Evolutionary conservation across 768 basidiomycete genomes (phyloP), one percentile per base, ranked within the genome.

Genomic region (Pleurotus platypus): DNA sequence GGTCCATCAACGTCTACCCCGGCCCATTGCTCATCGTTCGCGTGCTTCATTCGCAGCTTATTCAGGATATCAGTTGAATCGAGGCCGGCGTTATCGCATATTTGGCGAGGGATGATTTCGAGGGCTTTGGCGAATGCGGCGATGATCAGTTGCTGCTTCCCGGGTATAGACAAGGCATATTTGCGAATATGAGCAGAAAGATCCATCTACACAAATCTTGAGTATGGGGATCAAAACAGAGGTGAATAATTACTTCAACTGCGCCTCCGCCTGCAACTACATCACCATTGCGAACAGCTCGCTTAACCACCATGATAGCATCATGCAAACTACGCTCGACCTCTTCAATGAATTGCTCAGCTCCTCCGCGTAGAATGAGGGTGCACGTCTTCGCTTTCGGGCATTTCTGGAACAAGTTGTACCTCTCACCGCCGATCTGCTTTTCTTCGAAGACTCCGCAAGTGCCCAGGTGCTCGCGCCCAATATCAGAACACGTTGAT

Each of bases 261-360:
- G 97, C 97, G 60, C 97, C 97, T 49, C 97, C 97, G 37, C 97
- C 97, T 8, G 97, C 97, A 37, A 99, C 97, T 50, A 99, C 88
- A 55, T 96, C 91, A 42, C 92, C 94, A 68, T 94, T 98, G 67
- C 88, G 89, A 63, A 99, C 87, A 3, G 97, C 95, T 53, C 97
- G 82, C 74, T 97, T 97, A 45, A 99, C 97, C n/a, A 99, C 95
- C 95, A 98, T 98, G 65, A 98, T 93, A 1, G 96, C 95, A 68
- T 99, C 97, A 67, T 99, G 96, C 63, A 99, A 73, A 83, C 92
- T 94, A 57, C 97, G 78, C 72, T 98, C 96, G 6, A 98, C 95
- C 71, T 98, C 97, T 67, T 94, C 94, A 60, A 98, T 98, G 72
- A 99, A 98, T 70, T 99, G 97, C 66, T 98, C 95, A 0, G 97